These are phyloP conservation scores for Paulownia fortunei DNA, from an alignment of 257 asterid species.

Conservation along the genomic window DNA sequence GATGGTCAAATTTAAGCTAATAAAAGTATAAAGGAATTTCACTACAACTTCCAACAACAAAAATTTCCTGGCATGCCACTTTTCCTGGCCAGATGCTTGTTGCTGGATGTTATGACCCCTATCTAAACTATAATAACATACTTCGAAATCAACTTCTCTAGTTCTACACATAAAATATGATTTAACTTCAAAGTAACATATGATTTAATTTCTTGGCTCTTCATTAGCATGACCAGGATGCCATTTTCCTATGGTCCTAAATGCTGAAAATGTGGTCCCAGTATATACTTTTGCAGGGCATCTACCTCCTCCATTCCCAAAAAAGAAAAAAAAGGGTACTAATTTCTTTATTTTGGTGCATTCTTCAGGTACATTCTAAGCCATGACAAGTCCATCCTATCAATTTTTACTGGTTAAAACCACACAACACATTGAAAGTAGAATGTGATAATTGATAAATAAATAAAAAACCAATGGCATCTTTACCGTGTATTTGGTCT, in stretches of 20 bases:
- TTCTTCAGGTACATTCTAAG: background rate
- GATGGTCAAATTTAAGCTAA: background rate
- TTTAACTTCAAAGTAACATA: background rate
- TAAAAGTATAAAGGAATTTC: background rate
- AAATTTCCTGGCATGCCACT: background rate
- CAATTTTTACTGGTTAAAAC: background rate
- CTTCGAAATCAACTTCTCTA: background rate
- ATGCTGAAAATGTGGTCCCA: background rate
- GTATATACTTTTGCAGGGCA: background rate
- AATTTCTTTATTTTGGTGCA: background rate
- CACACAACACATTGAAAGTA: slow-evolving; percentile 8
- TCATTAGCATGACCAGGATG: background rate
- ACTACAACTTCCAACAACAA: background rate
- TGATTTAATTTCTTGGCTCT: background rate
- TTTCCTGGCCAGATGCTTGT: slow-evolving; percentile 7
- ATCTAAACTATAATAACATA: background rate
- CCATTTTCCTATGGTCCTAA: background rate
- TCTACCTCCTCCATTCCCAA: background rate
- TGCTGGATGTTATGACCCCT: background rate
- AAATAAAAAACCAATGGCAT: slow-evolving; percentile 7
- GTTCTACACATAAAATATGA: background rate
- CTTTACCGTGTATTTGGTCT: slow-evolving; percentile 88
- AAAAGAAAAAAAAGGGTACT: background rate
- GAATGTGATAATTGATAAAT: slow-evolving; percentile 26
- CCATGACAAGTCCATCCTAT: background rate